A percentile compares a stretch with the other conserved stretches of the same genome.
Evolutionary conservation across 78 protist species (phyloP).

Genomic region (Dictyostelium firmibasis): DNA sequence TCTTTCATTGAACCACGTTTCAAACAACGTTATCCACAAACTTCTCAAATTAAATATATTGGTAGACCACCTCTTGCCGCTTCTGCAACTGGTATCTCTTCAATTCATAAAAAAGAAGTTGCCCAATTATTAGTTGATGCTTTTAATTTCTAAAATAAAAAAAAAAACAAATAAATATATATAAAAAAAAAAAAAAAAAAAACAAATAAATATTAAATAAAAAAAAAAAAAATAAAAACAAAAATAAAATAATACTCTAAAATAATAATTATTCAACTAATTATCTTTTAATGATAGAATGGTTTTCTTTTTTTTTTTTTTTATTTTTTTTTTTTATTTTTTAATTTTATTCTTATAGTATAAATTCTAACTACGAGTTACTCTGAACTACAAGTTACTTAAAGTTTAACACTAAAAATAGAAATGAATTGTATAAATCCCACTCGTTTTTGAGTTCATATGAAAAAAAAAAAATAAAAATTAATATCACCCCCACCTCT

Average conservation of each 20-base stretch:
- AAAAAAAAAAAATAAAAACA: too few species aligned
- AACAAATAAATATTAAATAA: neutral
- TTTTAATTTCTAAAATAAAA: conserved; percentile 17
- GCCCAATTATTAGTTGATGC: conserved; percentile 57
- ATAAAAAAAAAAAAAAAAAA: neutral
- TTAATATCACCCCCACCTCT: neutral
- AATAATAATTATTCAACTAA: too few species aligned
- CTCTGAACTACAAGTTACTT: too few species aligned
- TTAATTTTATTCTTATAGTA: too few species aligned
- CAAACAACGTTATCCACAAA: conserved; percentile 39
- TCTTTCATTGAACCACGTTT: conserved; percentile 89
- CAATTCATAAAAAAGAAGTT: conserved; percentile 63
- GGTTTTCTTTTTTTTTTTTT: too few species aligned
- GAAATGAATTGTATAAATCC: neutral
- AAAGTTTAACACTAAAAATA: neutral
- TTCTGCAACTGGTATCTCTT: conserved; percentile 46
- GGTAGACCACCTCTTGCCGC: conserved; percentile 77
- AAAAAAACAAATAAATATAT: neutral
- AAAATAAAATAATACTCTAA: too few species aligned
- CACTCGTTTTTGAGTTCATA: neutral
- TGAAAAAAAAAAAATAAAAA: too few species aligned
- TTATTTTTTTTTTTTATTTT: too few species aligned
- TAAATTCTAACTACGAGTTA: too few species aligned
- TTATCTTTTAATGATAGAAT: too few species aligned
- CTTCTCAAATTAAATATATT: conserved; percentile 34